A percentile compares a stretch with the other conserved stretches of the same genome.
phyloP scores from a whole-genome alignment of 768 basidiomycete genomes.

The Cystofilobasidium macerans region DNA sequence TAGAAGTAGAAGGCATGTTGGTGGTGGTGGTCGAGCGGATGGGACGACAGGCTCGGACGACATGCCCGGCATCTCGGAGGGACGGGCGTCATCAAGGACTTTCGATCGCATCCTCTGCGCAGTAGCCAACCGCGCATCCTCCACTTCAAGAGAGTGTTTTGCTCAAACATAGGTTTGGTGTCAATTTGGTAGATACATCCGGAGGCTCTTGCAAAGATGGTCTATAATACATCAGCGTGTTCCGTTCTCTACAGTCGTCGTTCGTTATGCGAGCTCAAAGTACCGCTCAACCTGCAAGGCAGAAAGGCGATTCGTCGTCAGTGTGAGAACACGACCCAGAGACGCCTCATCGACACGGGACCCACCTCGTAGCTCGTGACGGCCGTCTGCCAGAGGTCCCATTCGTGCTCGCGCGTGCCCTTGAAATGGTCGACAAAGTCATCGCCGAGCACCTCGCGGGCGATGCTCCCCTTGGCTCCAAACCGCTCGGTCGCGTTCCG shows the following conservation, averaged over 20 bases:
- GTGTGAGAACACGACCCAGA: neutral
- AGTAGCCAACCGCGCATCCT: too few species aligned
- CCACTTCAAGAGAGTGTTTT: too few species aligned
- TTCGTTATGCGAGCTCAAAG: neutral
- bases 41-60: too few species aligned
- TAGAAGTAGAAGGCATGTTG: too few species aligned
- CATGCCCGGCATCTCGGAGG: too few species aligned
- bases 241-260: neutral
- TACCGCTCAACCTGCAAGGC: neutral
- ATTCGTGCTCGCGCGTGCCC: conserved; percentile 87
- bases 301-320: neutral
- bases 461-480: conserved; percentile 65
- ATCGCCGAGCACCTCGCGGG: conserved; percentile 76
- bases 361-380: conserved; percentile 75
- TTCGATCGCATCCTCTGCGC: too few species aligned
- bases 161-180: too few species aligned
- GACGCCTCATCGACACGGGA: neutral
- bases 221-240: too few species aligned
- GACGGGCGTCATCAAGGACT: too few species aligned
- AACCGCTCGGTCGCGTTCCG: conserved; percentile 69
- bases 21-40: too few species aligned
- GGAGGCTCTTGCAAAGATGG: too few species aligned
- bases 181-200: too few species aligned
- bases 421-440: conserved; percentile 90
- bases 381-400: conserved; percentile 71